Evolutionary conservation across 169 alveolate genomes (phyloP), one percentile per base, ranked within the genome.

Genomic region (Plasmodium gallinaceum): DNA sequence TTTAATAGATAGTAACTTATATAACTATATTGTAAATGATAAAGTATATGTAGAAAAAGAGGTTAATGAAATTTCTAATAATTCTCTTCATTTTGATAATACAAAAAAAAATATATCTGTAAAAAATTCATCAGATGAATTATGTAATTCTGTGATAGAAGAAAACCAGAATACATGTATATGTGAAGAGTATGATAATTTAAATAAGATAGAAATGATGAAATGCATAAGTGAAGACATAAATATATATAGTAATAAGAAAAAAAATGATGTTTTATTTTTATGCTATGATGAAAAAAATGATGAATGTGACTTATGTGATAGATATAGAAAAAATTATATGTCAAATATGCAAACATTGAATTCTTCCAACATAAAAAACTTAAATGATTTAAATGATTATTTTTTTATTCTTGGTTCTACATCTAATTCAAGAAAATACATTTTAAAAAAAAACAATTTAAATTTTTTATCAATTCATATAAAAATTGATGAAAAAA

Each of bases 341-440:
- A 78, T 78, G 89, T 51, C 89, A 42, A 78, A 78, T 78, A 78
- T 78, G 78, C 12, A 66, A n/a, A 26, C 73, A 4, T 32, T 62
- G 3, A 60, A 58, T 43, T 18, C 45, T 9, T 24, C 16, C 37
- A 48, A 37, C 39, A 22, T 37, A 66, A 43, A 12, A 48, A 69
- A 57, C 2, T 2, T 32, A 24, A 57, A 54, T 37, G 72, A 39
- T 10, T 45, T 78, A 16, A 64, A 58, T 43, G 78, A 78, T 14
- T 78, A 64, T 45, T 78, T 78, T 60, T 78, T 78, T 58, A 73
- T 78, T 12, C 76, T 78, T 37, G 89, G 89, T 12, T 78, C 89
- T 32, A 78, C 89, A 1, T 78, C 89, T 43, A 78, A 51, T 45
- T 78, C 89, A 22, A 78, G 89, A 20, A 78, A 78, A 37, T 78